phyloP scores from a whole-genome alignment of 148 eudicot genomes.

The Chenopodium formosanum region DNA sequence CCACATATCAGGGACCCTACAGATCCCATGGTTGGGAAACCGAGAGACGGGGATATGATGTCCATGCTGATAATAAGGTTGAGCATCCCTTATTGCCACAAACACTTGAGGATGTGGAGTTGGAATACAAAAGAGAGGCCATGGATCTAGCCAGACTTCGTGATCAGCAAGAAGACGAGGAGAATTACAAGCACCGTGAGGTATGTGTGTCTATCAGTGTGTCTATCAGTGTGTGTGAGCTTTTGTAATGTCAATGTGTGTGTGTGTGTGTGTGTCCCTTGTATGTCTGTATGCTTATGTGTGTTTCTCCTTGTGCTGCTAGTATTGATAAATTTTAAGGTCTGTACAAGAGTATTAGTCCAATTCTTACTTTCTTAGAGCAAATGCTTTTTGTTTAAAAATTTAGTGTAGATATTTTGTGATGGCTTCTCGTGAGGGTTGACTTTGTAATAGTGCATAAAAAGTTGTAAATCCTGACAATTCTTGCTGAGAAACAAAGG shows the following conservation, averaged over 20 bases:
- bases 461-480: no score
- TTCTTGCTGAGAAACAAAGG: background rate
- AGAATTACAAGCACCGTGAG: slow-evolving; percentile 87
- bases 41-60: slow-evolving; percentile 58
- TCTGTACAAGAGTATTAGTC: no score
- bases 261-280: background rate
- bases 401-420: no score
- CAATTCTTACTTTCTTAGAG: no score
- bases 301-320: no score
- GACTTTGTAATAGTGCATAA: no score
- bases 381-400: no score
- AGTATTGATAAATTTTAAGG: no score
- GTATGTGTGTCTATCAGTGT: slow-evolving; percentile 30
- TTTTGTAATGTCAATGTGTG: no score
- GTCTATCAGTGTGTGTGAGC: background rate
- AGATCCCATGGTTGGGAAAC: slow-evolving; percentile 67
- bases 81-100: slow-evolving; percentile 47
- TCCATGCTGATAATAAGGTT: slow-evolving; percentile 45
- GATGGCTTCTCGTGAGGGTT: no score
- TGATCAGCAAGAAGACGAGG: slow-evolving; percentile 90
- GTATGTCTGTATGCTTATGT: no score
- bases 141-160: slow-evolving; percentile 69
- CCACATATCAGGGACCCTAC: slow-evolving; percentile 50
- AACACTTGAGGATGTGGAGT: slow-evolving; percentile 79
- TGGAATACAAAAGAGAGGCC: slow-evolving; percentile 76